Conservation (phyloP, 768 basidiomycete species). For the Termitomyces heimii region DNA sequence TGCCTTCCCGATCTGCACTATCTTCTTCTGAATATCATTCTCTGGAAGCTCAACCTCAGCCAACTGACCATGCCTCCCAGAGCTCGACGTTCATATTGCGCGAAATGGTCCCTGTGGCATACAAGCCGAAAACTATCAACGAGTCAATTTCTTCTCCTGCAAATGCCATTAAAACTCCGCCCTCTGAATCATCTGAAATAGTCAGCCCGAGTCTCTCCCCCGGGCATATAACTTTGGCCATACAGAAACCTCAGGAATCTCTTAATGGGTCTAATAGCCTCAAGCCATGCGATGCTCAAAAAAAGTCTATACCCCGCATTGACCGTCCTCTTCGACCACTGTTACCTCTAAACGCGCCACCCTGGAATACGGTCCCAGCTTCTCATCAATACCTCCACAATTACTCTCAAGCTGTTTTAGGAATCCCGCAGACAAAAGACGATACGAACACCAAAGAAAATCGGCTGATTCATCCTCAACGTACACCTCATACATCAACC, state of each 20-base stretch:
- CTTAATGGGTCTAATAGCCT: background rate
- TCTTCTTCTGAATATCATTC: background rate
- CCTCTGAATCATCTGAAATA: background rate
- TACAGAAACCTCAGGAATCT: background rate
- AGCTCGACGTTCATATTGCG: constrained; percentile 11
- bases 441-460: constrained; percentile 7
- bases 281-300: background rate
- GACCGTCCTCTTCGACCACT: background rate
- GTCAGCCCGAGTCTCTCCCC: background rate
- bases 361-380: background rate
- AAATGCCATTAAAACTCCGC: background rate
- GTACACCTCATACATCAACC: background rate
- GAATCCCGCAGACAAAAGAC: background rate
- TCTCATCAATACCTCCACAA: background rate
- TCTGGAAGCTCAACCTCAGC: background rate
- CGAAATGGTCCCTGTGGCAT: constrained; percentile 8
- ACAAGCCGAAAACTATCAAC: background rate
- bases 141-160: background rate
- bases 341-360: background rate
- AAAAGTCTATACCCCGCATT: background rate
- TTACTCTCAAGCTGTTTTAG: background rate
- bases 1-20: background rate
- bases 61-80: background rate
- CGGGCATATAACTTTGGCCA: background rate
- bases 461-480: background rate